Conservation (phyloP, 2,329 filamentous ascomycete species). For the Fusarium sp. region DNA sequence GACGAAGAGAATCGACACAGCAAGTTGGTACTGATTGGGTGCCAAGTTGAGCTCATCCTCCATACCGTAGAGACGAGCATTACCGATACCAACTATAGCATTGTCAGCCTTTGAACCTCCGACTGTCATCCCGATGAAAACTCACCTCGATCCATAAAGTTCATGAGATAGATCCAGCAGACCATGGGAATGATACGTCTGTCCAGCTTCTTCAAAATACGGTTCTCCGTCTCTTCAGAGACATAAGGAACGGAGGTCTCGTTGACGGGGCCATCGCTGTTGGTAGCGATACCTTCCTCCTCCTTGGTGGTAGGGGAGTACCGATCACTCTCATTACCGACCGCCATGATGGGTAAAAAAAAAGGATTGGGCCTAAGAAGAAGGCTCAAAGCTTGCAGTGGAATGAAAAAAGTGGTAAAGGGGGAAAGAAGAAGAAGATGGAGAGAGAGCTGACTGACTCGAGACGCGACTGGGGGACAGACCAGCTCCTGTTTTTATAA, state of each 20-base stretch:
- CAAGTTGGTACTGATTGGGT: constrained; percentile 67
- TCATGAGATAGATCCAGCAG: constrained; percentile 52
- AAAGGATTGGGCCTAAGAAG: background rate
- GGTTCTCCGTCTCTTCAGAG: constrained; percentile 37
- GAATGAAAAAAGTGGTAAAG: background rate
- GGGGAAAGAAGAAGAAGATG: constrained; percentile 11
- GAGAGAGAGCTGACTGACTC: constrained; percentile 1
- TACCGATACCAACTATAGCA: constrained; percentile 72
- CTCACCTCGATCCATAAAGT: constrained; percentile 52
- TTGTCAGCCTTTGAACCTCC: accelerated
- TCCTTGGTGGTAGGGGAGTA: constrained; percentile 24
- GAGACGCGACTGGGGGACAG: constrained; percentile 13
- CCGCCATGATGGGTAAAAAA: constrained; percentile 2
- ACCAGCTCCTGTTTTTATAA: constrained; percentile 20
- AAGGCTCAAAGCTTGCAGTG: background rate
- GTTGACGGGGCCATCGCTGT: constrained; percentile 25
- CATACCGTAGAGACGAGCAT: constrained; percentile 61
- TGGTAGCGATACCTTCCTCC: constrained; percentile 25
- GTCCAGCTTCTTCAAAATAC: constrained; percentile 47
- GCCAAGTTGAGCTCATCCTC: constrained; percentile 68
- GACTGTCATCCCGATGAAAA: accelerated
- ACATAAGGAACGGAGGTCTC: constrained; percentile 32
- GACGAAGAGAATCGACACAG: constrained; percentile 57
- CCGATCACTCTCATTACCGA: constrained; percentile 11
- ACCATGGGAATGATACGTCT: constrained; percentile 49